Base-by-base conservation (phyloP, 805 yeast genomes). In the Cyberlindnera mrakii region DNA sequence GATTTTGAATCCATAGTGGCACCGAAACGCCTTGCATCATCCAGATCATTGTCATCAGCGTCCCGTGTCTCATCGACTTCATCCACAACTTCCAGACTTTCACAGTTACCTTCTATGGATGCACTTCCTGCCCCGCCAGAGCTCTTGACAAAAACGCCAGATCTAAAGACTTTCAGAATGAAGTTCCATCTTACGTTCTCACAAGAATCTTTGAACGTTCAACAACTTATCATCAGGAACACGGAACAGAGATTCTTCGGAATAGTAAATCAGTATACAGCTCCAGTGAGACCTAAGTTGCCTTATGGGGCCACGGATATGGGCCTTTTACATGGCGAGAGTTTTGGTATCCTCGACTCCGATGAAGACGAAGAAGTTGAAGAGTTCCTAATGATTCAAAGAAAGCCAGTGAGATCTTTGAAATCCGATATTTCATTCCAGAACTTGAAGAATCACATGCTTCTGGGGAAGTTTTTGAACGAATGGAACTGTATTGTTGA, bases 401-500 rank as follows among this genome's bases (percentile, higher is more conserved):
- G 49, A 27, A 29, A 19, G 6, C 30, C 17, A n/a, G 18, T 29
- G 11, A 33, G 30, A 17, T 10, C 13, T 6, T 17, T 9, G 19
- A 10, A 19, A 37, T 19, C 47, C 4, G 37, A 33, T 5, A 20
- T 39, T 5, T 7, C 32, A 11, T 48, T 43, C 30, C 19, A 32
- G 6, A 51, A 39, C 33, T 46, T 42, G 18, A 52, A 55, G 25
- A 62, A 62, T 35, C 55, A 52, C 44, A 46, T 52, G 10, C 56
- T 53, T 5, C 52, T 74, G 30, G 82, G 80, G 10, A 69, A 70
- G 42, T 64, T 76, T 8, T 52, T 78, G 40, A 74, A 71, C 51
- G 85, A 78, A 50, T 74, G 80, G 72, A 70, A 72, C 43, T 29
- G 44, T 4, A 58, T 66, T 34, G 72, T 75, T 18, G 71, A 68